Conservation (phyloP, 2,329 filamentous ascomycete genomes). For the Apiospora malaysiana region DNA sequence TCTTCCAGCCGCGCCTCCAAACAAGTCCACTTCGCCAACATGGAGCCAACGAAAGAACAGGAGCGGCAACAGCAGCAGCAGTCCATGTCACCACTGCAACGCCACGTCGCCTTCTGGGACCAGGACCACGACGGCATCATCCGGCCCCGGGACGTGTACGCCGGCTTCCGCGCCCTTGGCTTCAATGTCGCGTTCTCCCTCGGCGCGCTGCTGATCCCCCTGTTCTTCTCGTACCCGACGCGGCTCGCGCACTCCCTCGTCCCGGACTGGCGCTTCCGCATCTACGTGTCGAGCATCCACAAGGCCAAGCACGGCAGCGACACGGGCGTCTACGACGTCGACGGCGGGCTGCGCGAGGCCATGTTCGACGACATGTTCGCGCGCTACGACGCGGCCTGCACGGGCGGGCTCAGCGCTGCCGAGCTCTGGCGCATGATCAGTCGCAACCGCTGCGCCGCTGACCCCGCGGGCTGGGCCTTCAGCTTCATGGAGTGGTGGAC, state of each 20-base stretch:
- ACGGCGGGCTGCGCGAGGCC: slow-evolving; percentile 24
- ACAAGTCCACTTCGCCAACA: background rate
- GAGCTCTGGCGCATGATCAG: slow-evolving; percentile 24
- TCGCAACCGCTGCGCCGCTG: slow-evolving; percentile 28
- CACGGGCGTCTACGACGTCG: slow-evolving; percentile 27
- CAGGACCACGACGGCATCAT: slow-evolving; percentile 47
- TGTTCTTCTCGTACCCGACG: slow-evolving; percentile 53
- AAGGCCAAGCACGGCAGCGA: slow-evolving; percentile 44
- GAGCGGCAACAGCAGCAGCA: background rate
- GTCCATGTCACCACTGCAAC: slow-evolving; percentile 38
- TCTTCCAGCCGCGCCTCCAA: background rate
- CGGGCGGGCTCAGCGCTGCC: slow-evolving; percentile 22
- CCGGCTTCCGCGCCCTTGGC: slow-evolving; percentile 46
- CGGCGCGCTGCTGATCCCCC: slow-evolving; percentile 45
- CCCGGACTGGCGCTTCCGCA: slow-evolving; percentile 45
- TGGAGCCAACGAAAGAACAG: background rate
- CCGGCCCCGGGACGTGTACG: slow-evolving; percentile 46
- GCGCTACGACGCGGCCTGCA: slow-evolving; percentile 23
- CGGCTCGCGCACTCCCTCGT: slow-evolving; percentile 41
- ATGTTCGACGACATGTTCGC: slow-evolving; percentile 27
- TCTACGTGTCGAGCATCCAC: slow-evolving; percentile 46
- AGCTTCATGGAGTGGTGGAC: slow-evolving; percentile 31
- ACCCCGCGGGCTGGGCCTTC: slow-evolving; percentile 29
- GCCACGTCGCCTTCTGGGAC: slow-evolving; percentile 50
- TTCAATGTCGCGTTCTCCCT: slow-evolving; percentile 47